Evolutionary conservation across 164 flowering plant genomes (phyloP), one percentile per base, ranked within the genome.

Genomic region (Vitis riparia): DNA sequence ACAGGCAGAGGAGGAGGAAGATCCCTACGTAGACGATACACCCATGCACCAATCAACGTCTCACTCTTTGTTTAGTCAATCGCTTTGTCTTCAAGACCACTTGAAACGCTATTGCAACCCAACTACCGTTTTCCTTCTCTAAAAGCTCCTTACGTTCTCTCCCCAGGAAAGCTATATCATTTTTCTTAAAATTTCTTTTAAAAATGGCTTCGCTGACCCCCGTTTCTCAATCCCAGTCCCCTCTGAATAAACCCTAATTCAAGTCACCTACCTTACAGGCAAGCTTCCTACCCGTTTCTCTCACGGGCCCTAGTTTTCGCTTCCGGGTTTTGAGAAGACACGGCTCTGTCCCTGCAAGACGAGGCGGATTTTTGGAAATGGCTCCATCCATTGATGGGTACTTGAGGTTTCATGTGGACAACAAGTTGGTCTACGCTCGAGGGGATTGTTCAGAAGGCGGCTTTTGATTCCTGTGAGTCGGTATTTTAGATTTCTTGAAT

Each of bases 381-480:
- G 58, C 83, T 92, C 0, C 95, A 1, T 55, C 86, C 0, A 69
- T 92, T 76, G 93, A 92, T 58, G 98, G 99, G 64, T 94, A 91
- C 72, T 76, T 92, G 75, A 82, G 73, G 87, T 94, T 92, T 75
- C 81, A 92, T 75, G 99, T 92, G 52, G 98, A 94, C 65, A 94
- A 93, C 71, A 92, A 91, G 75, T 56, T 91, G 83, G 96, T 94
- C 58, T 94, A 87, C 99, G 9, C 90, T 92, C 11, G 98, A 94
- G 75, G 74, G 71, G 67, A 90, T 94, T 50, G 86, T 94, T 11
- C 71, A 85, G 3, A 76, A 82, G 62, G 94, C 99, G 5, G 78
- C 83, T 17, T 73, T 75, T 79, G 89, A 91, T 73, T 76, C 68
- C 17, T 90, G 98, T 94, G 75, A 90, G 97, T 75, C 32, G 23